phyloP scores from a whole-genome alignment of 495 filamentous ascomycete species.

The Rhypophila decipiens region DNA sequence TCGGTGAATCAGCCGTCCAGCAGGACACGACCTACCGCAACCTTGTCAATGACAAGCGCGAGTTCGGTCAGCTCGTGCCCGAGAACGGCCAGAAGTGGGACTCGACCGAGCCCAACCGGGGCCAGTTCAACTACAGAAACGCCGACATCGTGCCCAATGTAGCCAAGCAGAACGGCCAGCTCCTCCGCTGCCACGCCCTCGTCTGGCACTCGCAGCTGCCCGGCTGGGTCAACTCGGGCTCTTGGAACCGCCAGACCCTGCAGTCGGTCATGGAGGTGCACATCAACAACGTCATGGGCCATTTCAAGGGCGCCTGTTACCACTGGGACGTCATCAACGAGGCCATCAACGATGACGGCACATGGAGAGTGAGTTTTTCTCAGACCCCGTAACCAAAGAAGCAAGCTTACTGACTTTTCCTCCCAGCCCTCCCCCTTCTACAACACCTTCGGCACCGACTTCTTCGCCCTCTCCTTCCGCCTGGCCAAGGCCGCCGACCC shows the following conservation, averaged over 20 bases:
- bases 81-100: slow-evolving; percentile 56
- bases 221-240: slow-evolving; percentile 42
- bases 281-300: slow-evolving; percentile 47
- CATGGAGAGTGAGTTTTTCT: slow-evolving; percentile 30
- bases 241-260: slow-evolving; percentile 49
- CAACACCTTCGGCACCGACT: slow-evolving; percentile 38
- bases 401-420: no score
- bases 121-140: slow-evolving; percentile 42
- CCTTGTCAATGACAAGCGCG: slow-evolving; percentile 40
- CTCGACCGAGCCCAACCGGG: slow-evolving; percentile 29
- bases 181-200: slow-evolving; percentile 54
- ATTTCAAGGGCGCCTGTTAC: slow-evolving; percentile 46
- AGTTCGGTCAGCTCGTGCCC: slow-evolving; percentile 55
- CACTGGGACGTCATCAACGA: slow-evolving; percentile 53
- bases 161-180: slow-evolving; percentile 48
- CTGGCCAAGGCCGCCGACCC: slow-evolving; percentile 34
- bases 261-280: slow-evolving; percentile 37
- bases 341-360: slow-evolving; percentile 41
- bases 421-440: no score
- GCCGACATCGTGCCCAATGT: slow-evolving; percentile 47
- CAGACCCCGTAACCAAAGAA: no score
- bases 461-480: slow-evolving; percentile 40
- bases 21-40: slow-evolving; percentile 44
- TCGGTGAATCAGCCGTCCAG: slow-evolving; percentile 45
- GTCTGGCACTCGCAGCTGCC: slow-evolving; percentile 59